Percentiles rank a stretch among this genome's conserved stretches.
Conservation (phyloP, 768 basidiomycete species). For the Naganishia randhawae region DNA sequence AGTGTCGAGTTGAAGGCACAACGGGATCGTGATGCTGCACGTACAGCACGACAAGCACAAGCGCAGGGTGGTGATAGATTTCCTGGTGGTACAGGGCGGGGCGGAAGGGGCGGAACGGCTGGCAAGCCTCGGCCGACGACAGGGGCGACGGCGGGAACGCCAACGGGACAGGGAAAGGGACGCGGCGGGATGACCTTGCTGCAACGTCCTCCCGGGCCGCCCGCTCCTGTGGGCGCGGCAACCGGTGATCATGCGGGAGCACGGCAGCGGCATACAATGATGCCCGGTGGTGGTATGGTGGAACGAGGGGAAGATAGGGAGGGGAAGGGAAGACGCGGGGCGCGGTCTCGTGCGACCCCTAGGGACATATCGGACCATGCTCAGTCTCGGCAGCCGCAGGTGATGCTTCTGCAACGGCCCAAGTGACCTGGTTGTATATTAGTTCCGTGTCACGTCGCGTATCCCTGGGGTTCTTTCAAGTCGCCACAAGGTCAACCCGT, state of each 20-base stretch:
- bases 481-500: no score
- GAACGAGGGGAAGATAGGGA: neutral
- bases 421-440: constrained; percentile 3
- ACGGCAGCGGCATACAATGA: no score
- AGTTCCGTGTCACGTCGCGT: no score
- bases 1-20: constrained; percentile 12
- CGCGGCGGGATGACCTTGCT: neutral
- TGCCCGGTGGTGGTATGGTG: no score
- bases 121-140: neutral
- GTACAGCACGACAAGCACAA: neutral
- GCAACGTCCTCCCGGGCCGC: neutral
- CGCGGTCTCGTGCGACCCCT: neutral
- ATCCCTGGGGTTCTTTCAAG: no score
- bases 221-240: neutral
- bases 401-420: constrained; percentile 16
- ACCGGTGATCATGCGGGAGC: neutral
- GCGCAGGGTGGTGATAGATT: neutral
- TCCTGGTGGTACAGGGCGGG: neutral
- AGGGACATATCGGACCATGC: neutral
- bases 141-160: neutral
- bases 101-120: neutral
- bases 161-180: neutral
- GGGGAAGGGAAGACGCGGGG: neutral
- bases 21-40: constrained; percentile 1
- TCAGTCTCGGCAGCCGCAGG: neutral